Conservation (phyloP, 1,284 basidiomycete species). For the Fomitiporia mediterranea region DNA sequence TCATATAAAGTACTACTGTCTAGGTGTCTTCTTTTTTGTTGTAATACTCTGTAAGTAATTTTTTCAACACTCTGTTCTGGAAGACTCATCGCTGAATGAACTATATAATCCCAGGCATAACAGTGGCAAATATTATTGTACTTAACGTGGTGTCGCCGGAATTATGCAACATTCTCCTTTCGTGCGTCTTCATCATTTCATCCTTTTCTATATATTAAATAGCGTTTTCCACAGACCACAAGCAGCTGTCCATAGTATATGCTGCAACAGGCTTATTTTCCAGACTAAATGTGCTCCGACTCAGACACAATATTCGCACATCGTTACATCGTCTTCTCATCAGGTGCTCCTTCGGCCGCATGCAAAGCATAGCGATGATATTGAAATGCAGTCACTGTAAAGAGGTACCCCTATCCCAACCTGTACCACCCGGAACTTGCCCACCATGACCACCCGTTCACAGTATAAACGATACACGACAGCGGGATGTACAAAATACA, state of each 20-base stretch:
- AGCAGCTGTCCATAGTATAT: conserved; percentile 11
- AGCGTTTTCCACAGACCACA: not conserved
- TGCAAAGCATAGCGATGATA: not conserved
- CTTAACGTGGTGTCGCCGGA: not conserved
- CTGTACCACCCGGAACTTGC: no score
- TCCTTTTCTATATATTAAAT: not conserved
- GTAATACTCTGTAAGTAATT: conserved; percentile 8
- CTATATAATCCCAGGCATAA: not conserved
- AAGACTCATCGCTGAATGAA: not conserved
- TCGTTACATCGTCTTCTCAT: not conserved
- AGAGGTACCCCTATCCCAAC: no score
- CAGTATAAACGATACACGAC: no score
- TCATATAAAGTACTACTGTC: no score
- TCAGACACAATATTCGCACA: not conserved
- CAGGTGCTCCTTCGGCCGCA: not conserved
- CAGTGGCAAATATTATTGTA: conserved; percentile 5
- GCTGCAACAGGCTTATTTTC: conserved; percentile 9
- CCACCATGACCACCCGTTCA: no score
- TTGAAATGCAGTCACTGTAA: not conserved
- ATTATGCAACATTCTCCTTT: conserved; percentile 1
- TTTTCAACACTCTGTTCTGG: no score
- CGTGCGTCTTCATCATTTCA: not conserved
- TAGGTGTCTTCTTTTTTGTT: conserved; percentile 4
- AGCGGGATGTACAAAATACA: no score
- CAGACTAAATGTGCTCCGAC: not conserved